phyloP scores from a whole-genome alignment of 805 yeast species.

The Wickerhamiella azymoides region DNA sequence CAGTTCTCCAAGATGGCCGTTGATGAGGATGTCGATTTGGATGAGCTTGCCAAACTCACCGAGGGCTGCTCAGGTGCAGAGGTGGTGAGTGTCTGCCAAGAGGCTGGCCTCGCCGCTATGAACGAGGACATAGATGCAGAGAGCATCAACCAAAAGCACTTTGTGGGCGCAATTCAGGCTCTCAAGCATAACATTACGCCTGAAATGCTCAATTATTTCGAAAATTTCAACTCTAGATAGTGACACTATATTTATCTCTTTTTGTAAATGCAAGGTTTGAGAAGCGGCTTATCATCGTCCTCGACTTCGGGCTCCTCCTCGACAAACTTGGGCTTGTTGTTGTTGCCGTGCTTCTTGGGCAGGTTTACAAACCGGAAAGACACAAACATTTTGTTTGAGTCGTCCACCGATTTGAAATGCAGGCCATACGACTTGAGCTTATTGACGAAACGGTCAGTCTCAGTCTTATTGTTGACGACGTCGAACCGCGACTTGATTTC shows the following conservation, averaged over 20 bases:
- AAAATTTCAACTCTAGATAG: conserved; percentile 28
- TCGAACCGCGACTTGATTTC: conserved; percentile 85
- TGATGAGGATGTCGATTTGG: conserved; percentile 35
- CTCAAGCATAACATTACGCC: conserved; percentile 68
- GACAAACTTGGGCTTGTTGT: conserved; percentile 33
- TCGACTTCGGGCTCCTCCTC: conserved; percentile 40
- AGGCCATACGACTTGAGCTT: conserved; percentile 66
- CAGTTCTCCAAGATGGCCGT: conserved; percentile 53
- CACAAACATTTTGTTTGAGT: conserved; percentile 82
- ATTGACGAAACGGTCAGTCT: conserved; percentile 50
- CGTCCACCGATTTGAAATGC: conserved; percentile 77
- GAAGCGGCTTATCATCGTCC: conserved; percentile 47
- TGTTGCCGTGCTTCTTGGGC: conserved; percentile 24
- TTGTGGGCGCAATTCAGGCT: conserved; percentile 51
- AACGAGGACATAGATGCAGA: conserved; percentile 48
- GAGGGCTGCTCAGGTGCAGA: conserved; percentile 97
- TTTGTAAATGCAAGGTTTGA: conserved; percentile 94
- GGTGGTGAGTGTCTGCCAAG: conserved; percentile 80
- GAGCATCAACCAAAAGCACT: conserved; percentile 49
- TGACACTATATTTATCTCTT: conserved; percentile 42
- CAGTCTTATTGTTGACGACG: conserved; percentile 33
- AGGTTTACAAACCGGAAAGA: conserved; percentile 81
- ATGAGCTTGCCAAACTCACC: conserved; percentile 43
- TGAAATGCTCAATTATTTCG: conserved; percentile 71
- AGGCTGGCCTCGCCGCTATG: conserved; percentile 89